Base-by-base conservation (phyloP, 768 basidiomycete genomes). In the Fistulinella prunicolor region DNA sequence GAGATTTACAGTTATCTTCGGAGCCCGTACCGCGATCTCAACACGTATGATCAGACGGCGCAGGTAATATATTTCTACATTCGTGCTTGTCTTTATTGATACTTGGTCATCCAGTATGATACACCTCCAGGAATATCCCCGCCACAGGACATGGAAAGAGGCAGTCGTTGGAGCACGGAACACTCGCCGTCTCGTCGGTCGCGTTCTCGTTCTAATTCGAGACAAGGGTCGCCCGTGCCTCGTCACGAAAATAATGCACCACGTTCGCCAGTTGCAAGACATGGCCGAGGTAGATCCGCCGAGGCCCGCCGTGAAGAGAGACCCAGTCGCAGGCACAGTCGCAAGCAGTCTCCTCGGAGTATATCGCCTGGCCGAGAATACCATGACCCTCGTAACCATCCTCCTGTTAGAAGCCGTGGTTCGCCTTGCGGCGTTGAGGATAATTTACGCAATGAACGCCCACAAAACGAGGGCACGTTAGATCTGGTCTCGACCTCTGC, bases 1-100 rank as follows among this genome's bases (percentile, higher is more conserved):
- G 94, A 97, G 68, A 77, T 96, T 32, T 96, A 95, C 64, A 81
- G 79, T 35, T 97, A 89, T 63, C 75, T 95, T 17, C 79, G 94
- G 42, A 94, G 92, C 9, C 94, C 94, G 2, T 95, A 82, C 65
- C 82, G 82, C 58, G 91, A 94, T 66, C 75, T 96, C 20, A 78
- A 82, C 43, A 74, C 80, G 10, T 97, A 94, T 61, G 94, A 97
- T 63, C 75, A 75, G 13, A 76, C 81, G 6, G 89, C 82, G 13
- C 93, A 96, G 80, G 93, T 89, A 56, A 41, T 6, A 57, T 53
- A 48, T 34, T 6, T 23, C 39, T 24, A 16, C 16, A 5, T 12
- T 34, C 32, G 32, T 34, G 32, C 16, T 13, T 5, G 16, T n/a
- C 32, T 13, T 5, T 16, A 44, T 48, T 58, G 24, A 55, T 39